A percentile compares a stretch with the other conserved stretches of the same genome.
phyloP scores from a whole-genome alignment of 2,329 filamentous ascomycete species.

The Colletotrichum sidae region DNA sequence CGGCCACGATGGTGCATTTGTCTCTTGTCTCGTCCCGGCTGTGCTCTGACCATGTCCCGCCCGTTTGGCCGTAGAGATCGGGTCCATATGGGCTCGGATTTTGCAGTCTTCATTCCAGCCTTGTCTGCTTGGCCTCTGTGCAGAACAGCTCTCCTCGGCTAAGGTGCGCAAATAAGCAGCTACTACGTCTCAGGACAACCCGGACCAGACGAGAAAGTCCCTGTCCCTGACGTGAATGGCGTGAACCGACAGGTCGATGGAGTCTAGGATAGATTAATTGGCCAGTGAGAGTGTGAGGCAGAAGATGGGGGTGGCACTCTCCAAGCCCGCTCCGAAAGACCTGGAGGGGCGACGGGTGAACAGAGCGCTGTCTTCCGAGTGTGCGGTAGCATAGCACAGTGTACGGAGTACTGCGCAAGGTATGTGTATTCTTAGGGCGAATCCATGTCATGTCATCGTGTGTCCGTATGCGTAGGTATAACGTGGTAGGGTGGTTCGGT shows the following conservation, averaged over 20 bases:
- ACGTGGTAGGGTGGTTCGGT: too few species aligned
- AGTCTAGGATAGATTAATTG: slow-evolving; percentile 17
- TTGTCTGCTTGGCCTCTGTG: neutral
- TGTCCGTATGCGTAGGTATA: too few species aligned
- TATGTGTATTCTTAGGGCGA: too few species aligned
- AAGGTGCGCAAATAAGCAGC: slow-evolving; percentile 4
- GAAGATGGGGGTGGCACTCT: slow-evolving; percentile 8
- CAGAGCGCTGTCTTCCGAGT: slow-evolving; percentile 8
- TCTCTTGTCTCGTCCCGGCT: neutral
- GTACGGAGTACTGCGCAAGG: too few species aligned
- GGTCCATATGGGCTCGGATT: too few species aligned
- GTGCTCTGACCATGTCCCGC: neutral
- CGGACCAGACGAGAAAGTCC: neutral
- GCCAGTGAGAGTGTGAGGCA: slow-evolving; percentile 10
- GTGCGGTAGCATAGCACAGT: too few species aligned
- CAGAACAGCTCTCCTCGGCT: slow-evolving; percentile 8
- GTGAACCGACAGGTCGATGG: slow-evolving; percentile 6
- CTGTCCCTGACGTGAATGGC: slow-evolving; percentile 17
- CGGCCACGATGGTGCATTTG: too few species aligned
- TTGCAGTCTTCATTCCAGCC: neutral
- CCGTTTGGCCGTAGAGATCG: too few species aligned
- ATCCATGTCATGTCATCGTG: too few species aligned
- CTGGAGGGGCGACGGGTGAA: neutral
- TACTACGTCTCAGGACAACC: neutral
- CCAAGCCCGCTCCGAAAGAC: slow-evolving; percentile 1